phyloP scores from a whole-genome alignment of 75 land plant species.

The Pseudotsuga menziesii region DNA sequence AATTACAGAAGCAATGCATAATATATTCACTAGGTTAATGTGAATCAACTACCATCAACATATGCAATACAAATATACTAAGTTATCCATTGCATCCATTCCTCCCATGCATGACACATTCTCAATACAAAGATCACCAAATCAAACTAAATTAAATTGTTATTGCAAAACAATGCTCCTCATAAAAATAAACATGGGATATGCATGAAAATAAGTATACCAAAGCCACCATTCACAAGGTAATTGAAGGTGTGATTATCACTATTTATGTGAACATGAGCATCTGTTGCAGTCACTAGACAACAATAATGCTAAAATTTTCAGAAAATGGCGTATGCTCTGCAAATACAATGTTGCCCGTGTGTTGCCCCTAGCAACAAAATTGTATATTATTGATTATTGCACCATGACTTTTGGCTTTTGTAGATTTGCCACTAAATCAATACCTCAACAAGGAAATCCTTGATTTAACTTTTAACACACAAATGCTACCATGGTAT shows the following conservation, averaged over 20 bases:
- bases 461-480: too few species aligned
- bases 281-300: conserved; percentile 71
- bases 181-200: background rate
- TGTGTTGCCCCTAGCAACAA: conserved; percentile 76
- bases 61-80: too few species aligned
- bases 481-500: too few species aligned
- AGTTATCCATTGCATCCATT: background rate
- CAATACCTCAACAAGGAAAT: too few species aligned
- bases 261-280: conserved; percentile 72
- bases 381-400: conserved; percentile 62
- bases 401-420: conserved; percentile 24
- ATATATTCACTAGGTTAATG: too few species aligned
- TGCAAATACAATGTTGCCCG: conserved; percentile 72
- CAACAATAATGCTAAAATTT: conserved; percentile 73
- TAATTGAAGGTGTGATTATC: conserved; percentile 89
- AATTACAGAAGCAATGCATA: too few species aligned
- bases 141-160: background rate
- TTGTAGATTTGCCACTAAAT: too few species aligned
- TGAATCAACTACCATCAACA: too few species aligned
- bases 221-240: conserved; percentile 73
- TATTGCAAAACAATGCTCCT: background rate
- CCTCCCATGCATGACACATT: background rate
- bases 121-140: background rate
- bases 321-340: conserved; percentile 77
- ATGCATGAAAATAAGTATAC: conserved; percentile 25